These are phyloP conservation scores for Raffaelea arxii DNA, from an alignment of 2,329 filamentous ascomycete genomes.

Conservation along the genomic window DNA sequence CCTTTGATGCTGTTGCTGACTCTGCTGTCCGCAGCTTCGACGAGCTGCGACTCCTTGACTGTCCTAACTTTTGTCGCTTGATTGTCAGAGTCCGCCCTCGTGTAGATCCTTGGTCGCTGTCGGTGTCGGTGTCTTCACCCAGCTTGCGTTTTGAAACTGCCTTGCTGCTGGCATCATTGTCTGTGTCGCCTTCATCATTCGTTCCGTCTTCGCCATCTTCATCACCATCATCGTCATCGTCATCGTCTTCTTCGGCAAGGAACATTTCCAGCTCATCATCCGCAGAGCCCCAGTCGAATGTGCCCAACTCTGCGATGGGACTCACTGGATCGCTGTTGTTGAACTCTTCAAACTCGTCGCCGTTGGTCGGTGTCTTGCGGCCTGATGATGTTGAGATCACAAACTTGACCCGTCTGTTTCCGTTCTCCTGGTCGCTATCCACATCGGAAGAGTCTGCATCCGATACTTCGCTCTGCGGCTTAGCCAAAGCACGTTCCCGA, in stretches of 20 bases:
- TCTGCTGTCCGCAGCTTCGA: slow-evolving; percentile 30
- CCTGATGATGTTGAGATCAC: slow-evolving; percentile 30
- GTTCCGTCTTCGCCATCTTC: background rate
- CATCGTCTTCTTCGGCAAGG: slow-evolving; percentile 45
- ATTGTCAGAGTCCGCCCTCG: slow-evolving; percentile 28
- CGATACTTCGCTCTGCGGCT: slow-evolving; percentile 21
- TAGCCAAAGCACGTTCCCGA: slow-evolving; percentile 24
- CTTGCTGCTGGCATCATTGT: slow-evolving; percentile 22
- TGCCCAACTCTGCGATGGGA: slow-evolving; percentile 45
- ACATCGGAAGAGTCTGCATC: slow-evolving; percentile 19
- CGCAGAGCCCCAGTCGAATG: slow-evolving; percentile 52
- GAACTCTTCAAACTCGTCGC: slow-evolving; percentile 33
- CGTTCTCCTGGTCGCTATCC: slow-evolving; percentile 22
- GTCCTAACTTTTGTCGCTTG: slow-evolving; percentile 42
- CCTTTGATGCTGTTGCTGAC: slow-evolving; percentile 19
- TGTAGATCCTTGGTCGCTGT: slow-evolving; percentile 17
- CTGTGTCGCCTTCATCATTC: slow-evolving; percentile 8
- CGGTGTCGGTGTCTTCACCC: slow-evolving; percentile 21
- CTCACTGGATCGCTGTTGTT: slow-evolving; percentile 34
- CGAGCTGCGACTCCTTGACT: slow-evolving; percentile 31
- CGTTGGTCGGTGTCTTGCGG: slow-evolving; percentile 20
- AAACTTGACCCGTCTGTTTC: slow-evolving; percentile 20
- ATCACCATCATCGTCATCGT: slow-evolving; percentile 29
- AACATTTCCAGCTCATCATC: slow-evolving; percentile 72
- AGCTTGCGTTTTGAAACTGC: slow-evolving; percentile 19